Conservation (phyloP, 805 yeast species). For the Myxozyma monticola region DNA sequence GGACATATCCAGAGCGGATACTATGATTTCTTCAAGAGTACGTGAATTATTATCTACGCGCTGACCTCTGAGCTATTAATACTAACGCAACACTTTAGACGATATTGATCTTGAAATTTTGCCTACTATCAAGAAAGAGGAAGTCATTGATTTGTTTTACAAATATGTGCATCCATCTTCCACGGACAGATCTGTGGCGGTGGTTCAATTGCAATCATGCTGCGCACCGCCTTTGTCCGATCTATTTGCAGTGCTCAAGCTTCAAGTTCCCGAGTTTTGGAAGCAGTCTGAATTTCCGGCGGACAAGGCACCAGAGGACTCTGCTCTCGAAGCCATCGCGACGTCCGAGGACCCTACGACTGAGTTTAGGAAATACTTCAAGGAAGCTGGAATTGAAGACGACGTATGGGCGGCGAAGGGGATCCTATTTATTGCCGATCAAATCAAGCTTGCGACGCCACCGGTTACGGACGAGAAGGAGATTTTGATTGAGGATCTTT, state of each 20-base stretch:
- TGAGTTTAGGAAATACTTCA: constrained; percentile 10
- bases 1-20: constrained; percentile 69
- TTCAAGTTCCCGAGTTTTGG: constrained; percentile 19
- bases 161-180: constrained; percentile 45
- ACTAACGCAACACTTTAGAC: constrained; percentile 34
- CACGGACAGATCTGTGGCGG: constrained; percentile 45
- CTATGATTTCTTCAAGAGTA: constrained; percentile 60
- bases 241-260: constrained; percentile 7
- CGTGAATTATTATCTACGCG: background rate
- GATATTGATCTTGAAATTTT: constrained; percentile 59
- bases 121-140: constrained; percentile 53
- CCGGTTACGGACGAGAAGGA: constrained; percentile 48
- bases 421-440: constrained; percentile 11
- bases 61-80: background rate
- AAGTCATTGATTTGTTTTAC: constrained; percentile 58
- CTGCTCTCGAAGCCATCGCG: constrained; percentile 5
- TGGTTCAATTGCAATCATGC: constrained; percentile 66
- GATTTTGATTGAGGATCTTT: constrained; percentile 44
- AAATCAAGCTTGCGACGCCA: constrained; percentile 38
- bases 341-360: constrained; percentile 1
- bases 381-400: constrained; percentile 1
- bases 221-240: constrained; percentile 30
- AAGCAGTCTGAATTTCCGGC: constrained; percentile 16
- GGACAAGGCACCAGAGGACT: constrained; percentile 3
- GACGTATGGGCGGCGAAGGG: constrained; percentile 18